Base-by-base conservation (phyloP, 768 basidiomycete species). In the Hericium erinaceus region DNA sequence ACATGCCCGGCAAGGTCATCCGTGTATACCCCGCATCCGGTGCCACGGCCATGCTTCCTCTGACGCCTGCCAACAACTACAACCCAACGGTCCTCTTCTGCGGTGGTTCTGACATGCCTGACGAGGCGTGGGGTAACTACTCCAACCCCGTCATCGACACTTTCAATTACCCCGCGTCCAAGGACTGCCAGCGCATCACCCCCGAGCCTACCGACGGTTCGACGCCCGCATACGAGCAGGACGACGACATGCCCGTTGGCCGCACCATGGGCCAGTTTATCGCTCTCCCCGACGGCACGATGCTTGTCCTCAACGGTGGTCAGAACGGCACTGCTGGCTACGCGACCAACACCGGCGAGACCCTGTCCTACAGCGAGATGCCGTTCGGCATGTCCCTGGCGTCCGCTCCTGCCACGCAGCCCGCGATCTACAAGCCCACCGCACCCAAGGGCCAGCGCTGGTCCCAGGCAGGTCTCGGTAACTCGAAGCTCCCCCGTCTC, bases 181-280 rank as follows among this genome's bases (percentile, higher is more conserved):
- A 68, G 15, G 86, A 89, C 65, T 92, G 89, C 69, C 89, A 89
- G 58, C 79, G 87, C 28, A 85, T 98, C 64, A 92, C 87, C 0
- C 94, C 95, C 0, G 92, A 95, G 66, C 90, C 90, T 48, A 67
- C 68, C 4, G 85, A 86, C 55, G 87, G 86, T 3, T 81, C 84
- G 1, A 39, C 75, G 0, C 76, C 84, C 0, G 70, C 63, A 0
- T 92, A 89, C 66, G 71, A 75, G 6, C 77, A 87, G 63, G 92
- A 92, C 58, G 92, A 95, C 61, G 69, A 81, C 58, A 83, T 94
- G 78, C 74, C 82, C 9, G 77, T 84, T 59, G 81, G 83, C 0
- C 80, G 92, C 18, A 90, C 88, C 26, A 98, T 98, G 94, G 91
- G 93, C 10, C 89, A 92, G 67, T 92, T 95, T 68, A 84, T 95